A percentile compares a stretch with the other conserved stretches of the same genome.
Evolutionary conservation across 2,329 filamentous ascomycete genomes (phyloP).

Genomic region (Blastomyces percursus): DNA sequence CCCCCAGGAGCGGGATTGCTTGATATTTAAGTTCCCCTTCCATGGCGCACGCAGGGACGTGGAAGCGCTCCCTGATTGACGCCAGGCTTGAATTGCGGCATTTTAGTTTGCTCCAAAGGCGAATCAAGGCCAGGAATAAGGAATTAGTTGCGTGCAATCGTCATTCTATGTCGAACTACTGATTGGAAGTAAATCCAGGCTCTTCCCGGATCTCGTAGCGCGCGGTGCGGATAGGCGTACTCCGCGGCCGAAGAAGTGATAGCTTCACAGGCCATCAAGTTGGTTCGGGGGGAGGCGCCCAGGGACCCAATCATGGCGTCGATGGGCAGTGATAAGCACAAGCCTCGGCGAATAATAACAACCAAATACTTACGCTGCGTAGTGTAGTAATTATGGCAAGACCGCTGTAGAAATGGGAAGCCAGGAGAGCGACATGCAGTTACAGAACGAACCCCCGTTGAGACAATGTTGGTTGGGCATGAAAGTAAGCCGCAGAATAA

Average conservation of each 20-base stretch:
- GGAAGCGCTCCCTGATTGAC: constrained; percentile 1
- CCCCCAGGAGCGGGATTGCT: background rate
- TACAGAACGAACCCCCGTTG: background rate
- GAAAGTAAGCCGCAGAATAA: background rate
- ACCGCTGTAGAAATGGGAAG: background rate
- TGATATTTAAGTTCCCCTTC: background rate
- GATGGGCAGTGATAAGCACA: background rate
- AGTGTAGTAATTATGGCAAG: background rate
- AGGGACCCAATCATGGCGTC: background rate
- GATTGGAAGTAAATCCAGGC: background rate
- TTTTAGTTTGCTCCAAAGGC: background rate
- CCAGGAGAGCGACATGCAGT: background rate
- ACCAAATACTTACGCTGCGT: too few species aligned
- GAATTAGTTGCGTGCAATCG: background rate
- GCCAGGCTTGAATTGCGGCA: background rate
- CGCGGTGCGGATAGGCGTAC: background rate
- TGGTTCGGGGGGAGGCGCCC: background rate
- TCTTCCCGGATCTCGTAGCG: background rate
- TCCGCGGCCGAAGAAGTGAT: background rate
- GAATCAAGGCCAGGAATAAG: background rate
- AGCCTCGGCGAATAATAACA: background rate
- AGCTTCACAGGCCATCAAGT: background rate
- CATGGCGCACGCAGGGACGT: background rate
- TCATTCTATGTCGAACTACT: background rate
- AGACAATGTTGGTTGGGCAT: background rate